Evolutionary conservation across 768 basidiomycete species (phyloP), one percentile per base, ranked within the genome.

Genomic region (Dacryopinax spathularia): DNA sequence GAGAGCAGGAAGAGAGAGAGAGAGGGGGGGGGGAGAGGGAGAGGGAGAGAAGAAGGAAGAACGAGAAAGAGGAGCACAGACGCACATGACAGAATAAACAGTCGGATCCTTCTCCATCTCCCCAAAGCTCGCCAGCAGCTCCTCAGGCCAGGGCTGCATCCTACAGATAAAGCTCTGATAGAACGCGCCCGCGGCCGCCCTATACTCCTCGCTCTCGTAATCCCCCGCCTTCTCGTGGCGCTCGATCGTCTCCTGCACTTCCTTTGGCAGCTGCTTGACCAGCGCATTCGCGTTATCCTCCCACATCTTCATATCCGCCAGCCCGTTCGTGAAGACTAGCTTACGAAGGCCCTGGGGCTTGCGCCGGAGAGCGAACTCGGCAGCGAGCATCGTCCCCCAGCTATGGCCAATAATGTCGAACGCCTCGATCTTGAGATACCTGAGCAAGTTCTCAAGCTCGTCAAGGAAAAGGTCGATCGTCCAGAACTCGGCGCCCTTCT

Each of bases 401-500:
- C 62, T 63, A 27, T 63, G 62, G 10, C 65, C 65, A 7, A 63
- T 27, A 15, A 65, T 7, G 37, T 63, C 39, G 48, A 39, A 65
- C 33, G 20, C 34, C 34, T 63, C 16, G 34, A 66, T 60, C 20
- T 43, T 39, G 33, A 66, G 60, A 13, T 63, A 18, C 12, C 33
- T n/a, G 9, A 64, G 16, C 20, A 66, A 33, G 44, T 66, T 64
- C 10, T 44, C 34, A 29, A 66, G 60, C 60, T 66, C 63, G 22
- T 64, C 60, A 36, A 64, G 20, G 60, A 66, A 66, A 12, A 66
- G 65, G 6, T 64, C 29, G 18, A 61, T 29, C 4, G 60, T 61
- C 65, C 65, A 66, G 63, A 66, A 66, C 6, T 27, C 20, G 22
- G 33, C 12, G 13, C 31, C 36, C 63, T 66, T 64, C 34, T 66